Evolutionary conservation across 805 yeast genomes (phyloP).

Genomic region (Saccharomycopsis fibuligera): DNA sequence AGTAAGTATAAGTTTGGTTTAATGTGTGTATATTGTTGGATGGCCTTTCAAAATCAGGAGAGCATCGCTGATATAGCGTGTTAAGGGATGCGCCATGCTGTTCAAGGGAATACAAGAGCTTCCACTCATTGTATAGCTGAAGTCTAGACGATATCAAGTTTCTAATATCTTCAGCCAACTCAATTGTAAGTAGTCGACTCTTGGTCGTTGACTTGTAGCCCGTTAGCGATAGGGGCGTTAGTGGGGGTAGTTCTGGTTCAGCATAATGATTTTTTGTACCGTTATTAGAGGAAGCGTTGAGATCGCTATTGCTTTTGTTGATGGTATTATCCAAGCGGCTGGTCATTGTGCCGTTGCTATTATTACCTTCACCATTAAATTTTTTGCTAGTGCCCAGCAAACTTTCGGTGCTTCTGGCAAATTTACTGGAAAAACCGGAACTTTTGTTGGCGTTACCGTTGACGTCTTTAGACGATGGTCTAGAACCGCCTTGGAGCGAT

Average conservation of each 20-base stretch:
- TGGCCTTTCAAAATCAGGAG: constrained; percentile 37
- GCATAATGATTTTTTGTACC: not conserved
- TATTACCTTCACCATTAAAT: not conserved
- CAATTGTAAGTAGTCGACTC: constrained; percentile 48
- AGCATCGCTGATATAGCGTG: constrained; percentile 59
- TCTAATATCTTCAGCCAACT: constrained; percentile 70
- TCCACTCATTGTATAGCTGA: constrained; percentile 76
- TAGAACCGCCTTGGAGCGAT: not conserved
- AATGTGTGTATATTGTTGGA: constrained; percentile 21
- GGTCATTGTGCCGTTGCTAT: not conserved
- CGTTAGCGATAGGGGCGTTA: constrained; percentile 46
- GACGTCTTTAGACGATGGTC: not conserved
- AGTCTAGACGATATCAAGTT: constrained; percentile 68
- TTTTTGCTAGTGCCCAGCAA: no score
- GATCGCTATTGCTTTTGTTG: no score
- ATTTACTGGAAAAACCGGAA: no score
- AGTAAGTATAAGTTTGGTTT: constrained; percentile 23
- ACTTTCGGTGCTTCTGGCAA: no score
- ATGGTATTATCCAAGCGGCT: no score
- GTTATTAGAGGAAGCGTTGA: no score
- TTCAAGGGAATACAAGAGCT: constrained; percentile 72
- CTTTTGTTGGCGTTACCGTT: not conserved
- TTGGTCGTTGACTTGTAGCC: constrained; percentile 61
- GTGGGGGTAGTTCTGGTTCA: constrained; percentile 28
- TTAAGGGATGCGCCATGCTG: constrained; percentile 86